These are phyloP conservation scores for Musa troglodytarum DNA, from an alignment of 176 grass and related monocot genomes.

Conservation along the genomic window DNA sequence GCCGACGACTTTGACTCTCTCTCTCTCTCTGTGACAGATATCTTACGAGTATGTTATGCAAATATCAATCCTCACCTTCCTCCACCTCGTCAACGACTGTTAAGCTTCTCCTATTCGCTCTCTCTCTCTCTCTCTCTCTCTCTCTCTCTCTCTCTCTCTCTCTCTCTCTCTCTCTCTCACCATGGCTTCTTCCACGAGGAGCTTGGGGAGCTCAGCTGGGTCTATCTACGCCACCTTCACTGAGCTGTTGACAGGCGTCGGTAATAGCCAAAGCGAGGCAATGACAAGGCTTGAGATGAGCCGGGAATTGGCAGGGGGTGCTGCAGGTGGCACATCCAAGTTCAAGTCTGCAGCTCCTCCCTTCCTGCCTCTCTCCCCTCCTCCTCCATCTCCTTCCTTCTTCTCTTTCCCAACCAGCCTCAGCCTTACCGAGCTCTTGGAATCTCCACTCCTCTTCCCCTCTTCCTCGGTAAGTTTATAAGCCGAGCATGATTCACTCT, in stretches of 20 bases:
- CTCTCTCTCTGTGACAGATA: not conserved
- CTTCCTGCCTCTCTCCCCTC: constrained; percentile 64
- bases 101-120: not conserved
- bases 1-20: too few relatives aligned
- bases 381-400: constrained; percentile 56
- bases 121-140: not conserved
- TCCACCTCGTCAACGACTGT: too few relatives aligned
- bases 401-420: constrained; percentile 71
- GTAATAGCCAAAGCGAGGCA: constrained; percentile 13
- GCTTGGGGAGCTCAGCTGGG: not conserved
- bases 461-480: constrained; percentile 55
- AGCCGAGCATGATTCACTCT: not conserved
- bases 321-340: constrained; percentile 40
- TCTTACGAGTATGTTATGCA: not conserved
- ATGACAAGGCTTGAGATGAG: constrained; percentile 4
- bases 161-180: too few relatives aligned
- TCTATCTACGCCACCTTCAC: constrained; percentile 50
- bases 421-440: constrained; percentile 68
- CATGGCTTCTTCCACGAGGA: not conserved
- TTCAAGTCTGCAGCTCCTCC: constrained; percentile 90
- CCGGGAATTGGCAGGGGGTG: constrained; percentile 15
- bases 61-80: not conserved
- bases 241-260: constrained; percentile 42
- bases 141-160: not conserved
- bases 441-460: constrained; percentile 73